phyloP scores from a whole-genome alignment of 1,139 yeast genomes.

The Taphrina populina region DNA sequence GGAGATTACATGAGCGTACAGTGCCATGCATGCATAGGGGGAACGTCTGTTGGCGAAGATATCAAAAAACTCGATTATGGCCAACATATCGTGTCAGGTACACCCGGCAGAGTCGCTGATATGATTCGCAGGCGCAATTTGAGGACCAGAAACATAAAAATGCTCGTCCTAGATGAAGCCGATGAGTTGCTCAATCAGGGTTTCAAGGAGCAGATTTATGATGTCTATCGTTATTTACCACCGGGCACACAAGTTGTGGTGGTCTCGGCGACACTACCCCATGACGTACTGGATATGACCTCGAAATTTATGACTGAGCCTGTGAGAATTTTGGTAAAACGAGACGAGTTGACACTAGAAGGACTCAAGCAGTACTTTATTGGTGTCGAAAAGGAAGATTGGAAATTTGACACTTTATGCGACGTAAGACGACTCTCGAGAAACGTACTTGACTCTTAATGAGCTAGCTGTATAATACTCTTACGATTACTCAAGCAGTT shows the following conservation, averaged over 20 bases:
- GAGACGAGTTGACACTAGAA: conserved; percentile 96
- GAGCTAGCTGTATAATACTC: conserved; percentile 74
- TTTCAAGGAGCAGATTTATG: conserved; percentile 96
- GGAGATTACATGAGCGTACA: conserved; percentile 91
- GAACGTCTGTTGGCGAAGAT: conserved; percentile 89
- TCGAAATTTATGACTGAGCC: conserved; percentile 97
- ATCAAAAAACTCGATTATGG: conserved; percentile 88
- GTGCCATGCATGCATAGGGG: conserved; percentile 98
- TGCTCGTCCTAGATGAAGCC: conserved; percentile 98
- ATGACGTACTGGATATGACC: conserved; percentile 92
- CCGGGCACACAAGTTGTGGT: conserved; percentile 94
- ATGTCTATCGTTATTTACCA: conserved; percentile 91
- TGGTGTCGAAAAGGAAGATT: conserved; percentile 88
- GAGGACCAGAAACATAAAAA: conserved; percentile 84
- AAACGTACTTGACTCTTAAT: not conserved
- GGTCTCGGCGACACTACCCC: conserved; percentile 97
- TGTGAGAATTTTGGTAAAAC: conserved; percentile 93
- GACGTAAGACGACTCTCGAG: conserved; percentile 49
- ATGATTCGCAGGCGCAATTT: conserved; percentile 94
- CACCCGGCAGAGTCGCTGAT: conserved; percentile 98
- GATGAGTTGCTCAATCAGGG: conserved; percentile 98
- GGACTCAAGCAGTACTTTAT: conserved; percentile 97
- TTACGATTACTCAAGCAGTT: conserved; percentile 98
- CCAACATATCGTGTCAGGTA: conserved; percentile 96
- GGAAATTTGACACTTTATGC: conserved; percentile 92